These are phyloP conservation scores for Penicillium flavigenum DNA, from an alignment of 495 filamentous ascomycete species.

Conservation along the genomic window DNA sequence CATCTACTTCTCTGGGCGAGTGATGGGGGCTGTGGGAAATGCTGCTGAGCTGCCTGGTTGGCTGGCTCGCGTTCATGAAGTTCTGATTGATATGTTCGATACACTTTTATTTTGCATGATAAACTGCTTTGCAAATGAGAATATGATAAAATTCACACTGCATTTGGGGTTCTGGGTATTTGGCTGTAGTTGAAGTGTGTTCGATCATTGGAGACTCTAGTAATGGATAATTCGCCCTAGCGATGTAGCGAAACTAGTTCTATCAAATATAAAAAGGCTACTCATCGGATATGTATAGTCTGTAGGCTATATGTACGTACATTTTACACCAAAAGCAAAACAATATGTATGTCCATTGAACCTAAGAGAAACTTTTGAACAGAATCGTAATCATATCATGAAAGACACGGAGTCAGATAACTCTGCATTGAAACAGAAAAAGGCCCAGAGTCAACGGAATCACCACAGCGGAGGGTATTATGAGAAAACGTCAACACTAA, in stretches of 20 bases:
- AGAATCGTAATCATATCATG: constrained; percentile 16
- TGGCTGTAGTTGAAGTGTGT: background rate
- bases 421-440: constrained; percentile 11
- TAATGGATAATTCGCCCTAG: background rate
- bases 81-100: constrained; percentile 16
- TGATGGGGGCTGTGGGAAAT: constrained; percentile 2
- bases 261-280: background rate
- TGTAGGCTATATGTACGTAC: background rate
- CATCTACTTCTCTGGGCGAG: background rate
- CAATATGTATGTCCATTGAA: constrained; percentile 13
- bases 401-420: constrained; percentile 2
- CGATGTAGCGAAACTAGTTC: background rate
- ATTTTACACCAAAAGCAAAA: constrained; percentile 1
- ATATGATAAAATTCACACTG: constrained; percentile 1
- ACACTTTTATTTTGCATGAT: constrained; percentile 13
- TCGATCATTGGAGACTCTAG: background rate
- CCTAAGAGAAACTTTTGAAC: constrained; percentile 13
- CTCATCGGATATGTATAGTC: background rate
- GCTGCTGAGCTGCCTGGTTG: constrained; percentile 3
- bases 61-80: constrained; percentile 5
- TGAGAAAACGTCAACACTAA: constrained; percentile 13
- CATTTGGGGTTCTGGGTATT: background rate
- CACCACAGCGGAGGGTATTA: constrained; percentile 17
- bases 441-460: constrained; percentile 13
- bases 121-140: background rate